These are phyloP conservation scores for Thermothielavioides terrestris DNA, from an alignment of 495 filamentous ascomycete species.

Conservation along the genomic window DNA sequence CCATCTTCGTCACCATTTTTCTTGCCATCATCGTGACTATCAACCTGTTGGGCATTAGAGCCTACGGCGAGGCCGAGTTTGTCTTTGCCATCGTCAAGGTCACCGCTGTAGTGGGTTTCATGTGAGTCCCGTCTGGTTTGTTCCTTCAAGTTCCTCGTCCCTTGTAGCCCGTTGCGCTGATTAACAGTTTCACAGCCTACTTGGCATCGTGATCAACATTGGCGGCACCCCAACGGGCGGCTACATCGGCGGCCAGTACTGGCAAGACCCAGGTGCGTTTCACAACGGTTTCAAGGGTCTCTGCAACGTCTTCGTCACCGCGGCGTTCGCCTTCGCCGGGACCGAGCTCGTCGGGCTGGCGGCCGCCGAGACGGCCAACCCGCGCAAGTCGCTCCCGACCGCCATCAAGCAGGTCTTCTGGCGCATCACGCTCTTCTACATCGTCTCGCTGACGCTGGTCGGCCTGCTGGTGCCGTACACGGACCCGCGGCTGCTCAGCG, in stretches of 20 bases:
- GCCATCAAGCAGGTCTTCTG: constrained; percentile 95
- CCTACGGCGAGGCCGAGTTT: constrained; percentile 90
- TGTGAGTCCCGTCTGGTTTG: constrained; percentile 45
- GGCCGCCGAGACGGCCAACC: constrained; percentile 82
- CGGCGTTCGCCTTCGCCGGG: constrained; percentile 85
- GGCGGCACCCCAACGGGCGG: constrained; percentile 66
- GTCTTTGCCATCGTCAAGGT: constrained; percentile 83
- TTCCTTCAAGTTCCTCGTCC: neutral
- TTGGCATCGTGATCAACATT: constrained; percentile 71
- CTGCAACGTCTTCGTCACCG: constrained; percentile 87
- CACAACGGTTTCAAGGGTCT: constrained; percentile 90
- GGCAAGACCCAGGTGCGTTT: constrained; percentile 79
- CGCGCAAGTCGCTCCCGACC: constrained; percentile 74
- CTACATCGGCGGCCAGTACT: constrained; percentile 81
- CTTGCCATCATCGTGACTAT: constrained; percentile 65
- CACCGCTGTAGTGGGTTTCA: constrained; percentile 77
- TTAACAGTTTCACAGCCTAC: constrained; percentile 43
- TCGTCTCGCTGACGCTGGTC: constrained; percentile 65
- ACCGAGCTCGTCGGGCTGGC: constrained; percentile 89
- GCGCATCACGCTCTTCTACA: constrained; percentile 85
- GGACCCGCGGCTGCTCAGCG: constrained; percentile 50
- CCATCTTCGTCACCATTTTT: constrained; percentile 80
- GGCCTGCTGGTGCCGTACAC: constrained; percentile 69
- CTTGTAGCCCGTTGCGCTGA: neutral
- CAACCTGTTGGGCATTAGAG: constrained; percentile 79